Percentiles rank a stretch among this genome's conserved stretches.
Evolutionary conservation across 2,329 filamentous ascomycete species (phyloP).

Genomic region (Aspergillus fumigatiaffinis): DNA sequence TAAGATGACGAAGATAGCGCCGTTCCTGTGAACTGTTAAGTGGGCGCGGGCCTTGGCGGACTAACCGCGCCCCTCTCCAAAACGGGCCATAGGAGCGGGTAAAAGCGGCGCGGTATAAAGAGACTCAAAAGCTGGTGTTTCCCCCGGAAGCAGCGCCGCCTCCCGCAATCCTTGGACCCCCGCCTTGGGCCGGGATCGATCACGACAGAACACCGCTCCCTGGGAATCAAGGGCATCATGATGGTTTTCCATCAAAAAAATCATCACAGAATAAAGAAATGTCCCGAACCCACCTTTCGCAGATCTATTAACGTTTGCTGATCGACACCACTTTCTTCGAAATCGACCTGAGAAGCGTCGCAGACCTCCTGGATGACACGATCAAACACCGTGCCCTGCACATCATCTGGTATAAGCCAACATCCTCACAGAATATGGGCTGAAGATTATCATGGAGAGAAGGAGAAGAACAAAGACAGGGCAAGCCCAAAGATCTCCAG

Average conservation of each 20-base stretch:
- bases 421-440: constrained; percentile 7
- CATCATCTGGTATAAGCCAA: constrained; percentile 26
- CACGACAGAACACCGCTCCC: constrained; percentile 21
- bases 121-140: constrained; percentile 36
- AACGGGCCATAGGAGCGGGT: constrained; percentile 20
- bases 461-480: constrained; percentile 5
- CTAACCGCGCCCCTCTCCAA: constrained; percentile 3
- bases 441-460: neutral
- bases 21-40: constrained; percentile 9
- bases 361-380: constrained; percentile 93
- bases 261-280: constrained; percentile 7
- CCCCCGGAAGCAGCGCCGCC: constrained; percentile 33
- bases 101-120: constrained; percentile 37
- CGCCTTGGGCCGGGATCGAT: constrained; percentile 23
- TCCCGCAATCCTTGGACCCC: constrained; percentile 34
- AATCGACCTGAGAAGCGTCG: constrained; percentile 85
- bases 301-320: constrained; percentile 81
- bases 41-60: constrained; percentile 18
- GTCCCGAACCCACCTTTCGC: constrained; percentile 65
- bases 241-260: constrained; percentile 10
- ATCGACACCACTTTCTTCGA: constrained; percentile 93
- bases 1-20: constrained; percentile 3
- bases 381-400: constrained; percentile 72
- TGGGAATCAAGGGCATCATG: neutral
- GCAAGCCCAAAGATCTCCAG: constrained; percentile 13